Evolutionary conservation across 768 basidiomycete genomes (phyloP).

Genomic region (Mrakia hoshinonis): DNA sequence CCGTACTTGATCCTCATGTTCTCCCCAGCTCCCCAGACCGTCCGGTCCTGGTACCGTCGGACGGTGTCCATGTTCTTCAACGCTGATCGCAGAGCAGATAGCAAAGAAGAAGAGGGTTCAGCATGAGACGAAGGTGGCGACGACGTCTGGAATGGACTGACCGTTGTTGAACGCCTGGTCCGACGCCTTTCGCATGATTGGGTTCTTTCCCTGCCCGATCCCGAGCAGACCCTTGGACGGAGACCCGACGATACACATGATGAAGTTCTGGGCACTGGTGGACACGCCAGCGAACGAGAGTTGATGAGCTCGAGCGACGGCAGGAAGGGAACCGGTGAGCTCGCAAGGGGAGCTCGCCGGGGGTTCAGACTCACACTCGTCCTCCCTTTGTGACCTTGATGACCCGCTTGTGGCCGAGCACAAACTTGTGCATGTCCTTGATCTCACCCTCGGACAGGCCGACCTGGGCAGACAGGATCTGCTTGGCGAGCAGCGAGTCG

Average conservation of each 20-base stretch:
- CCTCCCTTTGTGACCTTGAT: constrained; percentile 91
- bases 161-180: constrained; percentile 12
- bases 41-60: constrained; percentile 85
- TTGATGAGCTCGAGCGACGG: background rate
- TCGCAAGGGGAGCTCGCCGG: background rate
- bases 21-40: constrained; percentile 64
- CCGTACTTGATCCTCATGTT: constrained; percentile 79
- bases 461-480: constrained; percentile 3
- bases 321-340: background rate
- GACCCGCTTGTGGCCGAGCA: constrained; percentile 48
- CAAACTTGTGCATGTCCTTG: constrained; percentile 39
- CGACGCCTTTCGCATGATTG: constrained; percentile 17
- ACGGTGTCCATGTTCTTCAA: constrained; percentile 85
- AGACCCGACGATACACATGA: constrained; percentile 39
- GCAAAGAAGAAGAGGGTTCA: background rate
- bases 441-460: constrained; percentile 38
- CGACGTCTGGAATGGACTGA: background rate
- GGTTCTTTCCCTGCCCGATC: constrained; percentile 38
- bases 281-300: background rate
- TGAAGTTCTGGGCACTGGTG: constrained; percentile 33
- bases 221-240: constrained; percentile 39
- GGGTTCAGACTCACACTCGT: constrained; percentile 40
- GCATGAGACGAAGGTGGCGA: background rate
- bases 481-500: constrained; percentile 23
- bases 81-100: constrained; percentile 49